phyloP scores from a whole-genome alignment of 2,329 filamentous ascomycete species.

The Aspergillus jensenii region DNA sequence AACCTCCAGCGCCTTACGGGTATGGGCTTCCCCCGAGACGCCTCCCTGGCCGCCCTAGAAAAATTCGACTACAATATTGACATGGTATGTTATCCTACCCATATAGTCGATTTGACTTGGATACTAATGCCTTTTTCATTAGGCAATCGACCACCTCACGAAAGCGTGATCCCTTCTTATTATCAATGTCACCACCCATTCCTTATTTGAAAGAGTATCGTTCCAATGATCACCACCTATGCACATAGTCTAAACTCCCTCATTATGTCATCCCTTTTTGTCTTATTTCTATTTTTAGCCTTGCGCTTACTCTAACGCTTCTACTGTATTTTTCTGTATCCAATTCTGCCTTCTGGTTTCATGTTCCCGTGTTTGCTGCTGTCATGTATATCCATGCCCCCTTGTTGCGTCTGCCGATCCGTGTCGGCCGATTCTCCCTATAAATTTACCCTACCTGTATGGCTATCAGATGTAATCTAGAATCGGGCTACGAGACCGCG shows the following conservation, averaged over 20 bases:
- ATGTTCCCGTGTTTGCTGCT: slow-evolving; percentile 1
- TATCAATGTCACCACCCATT: background rate
- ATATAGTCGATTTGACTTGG: background rate
- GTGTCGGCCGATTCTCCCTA: background rate
- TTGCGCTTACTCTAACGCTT: slow-evolving; percentile 2
- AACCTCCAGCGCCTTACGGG: slow-evolving; percentile 84
- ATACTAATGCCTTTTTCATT: background rate
- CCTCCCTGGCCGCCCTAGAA: slow-evolving; percentile 78
- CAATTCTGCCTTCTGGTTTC: background rate
- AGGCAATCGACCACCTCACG: slow-evolving; percentile 44
- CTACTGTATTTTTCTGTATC: slow-evolving; percentile 9
- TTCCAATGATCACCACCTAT: slow-evolving; percentile 1
- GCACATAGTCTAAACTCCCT: slow-evolving; percentile 14
- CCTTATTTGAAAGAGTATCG: background rate
- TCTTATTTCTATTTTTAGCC: slow-evolving; percentile 11
- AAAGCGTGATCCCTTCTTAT: slow-evolving; percentile 30
- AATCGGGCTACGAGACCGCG: slow-evolving; percentile 11
- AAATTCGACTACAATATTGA: slow-evolving; percentile 96
- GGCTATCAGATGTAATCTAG: slow-evolving; percentile 14
- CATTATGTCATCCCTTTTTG: background rate
- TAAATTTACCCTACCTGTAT: slow-evolving; percentile 5
- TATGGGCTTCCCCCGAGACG: slow-evolving; percentile 79
- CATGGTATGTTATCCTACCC: slow-evolving; percentile 63
- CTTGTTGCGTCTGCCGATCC: background rate
- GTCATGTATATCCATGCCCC: slow-evolving; percentile 17